Evolutionary conservation across 1,284 basidiomycete species (phyloP).

Genomic region (Cryptococcus maquisensis): DNA sequence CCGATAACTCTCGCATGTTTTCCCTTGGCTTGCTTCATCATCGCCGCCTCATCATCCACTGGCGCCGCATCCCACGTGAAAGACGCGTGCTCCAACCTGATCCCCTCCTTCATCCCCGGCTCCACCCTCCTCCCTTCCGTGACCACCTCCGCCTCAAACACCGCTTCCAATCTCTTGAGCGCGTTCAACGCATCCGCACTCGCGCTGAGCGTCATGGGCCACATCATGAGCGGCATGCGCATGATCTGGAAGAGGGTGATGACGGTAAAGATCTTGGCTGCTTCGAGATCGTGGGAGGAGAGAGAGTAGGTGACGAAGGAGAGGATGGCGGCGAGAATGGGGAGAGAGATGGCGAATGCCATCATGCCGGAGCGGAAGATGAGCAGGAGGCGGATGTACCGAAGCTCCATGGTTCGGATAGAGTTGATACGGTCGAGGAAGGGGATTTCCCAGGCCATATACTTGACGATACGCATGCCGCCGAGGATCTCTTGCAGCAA

Average conservation of each 20-base stretch:
- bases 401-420: constrained; percentile 70
- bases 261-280: constrained; percentile 66
- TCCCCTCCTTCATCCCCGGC: constrained; percentile 55
- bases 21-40: constrained; percentile 39
- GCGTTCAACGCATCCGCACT: constrained; percentile 76
- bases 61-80: constrained; percentile 79
- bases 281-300: constrained; percentile 62
- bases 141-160: constrained; percentile 73
- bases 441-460: constrained; percentile 57
- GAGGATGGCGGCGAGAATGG: constrained; percentile 75
- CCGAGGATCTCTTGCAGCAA: constrained; percentile 60
- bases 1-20: constrained; percentile 21
- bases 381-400: constrained; percentile 70
- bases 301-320: constrained; percentile 78
- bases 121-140: constrained; percentile 55
- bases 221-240: constrained; percentile 48
- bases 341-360: constrained; percentile 56
- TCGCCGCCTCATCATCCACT: constrained; percentile 52
- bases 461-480: constrained; percentile 86
- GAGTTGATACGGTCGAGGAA: constrained; percentile 64
- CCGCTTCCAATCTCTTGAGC: constrained; percentile 60
- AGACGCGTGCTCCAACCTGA: constrained; percentile 62
- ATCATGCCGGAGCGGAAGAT: constrained; percentile 51
- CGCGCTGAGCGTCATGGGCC: constrained; percentile 69
- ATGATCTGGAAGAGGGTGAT: constrained; percentile 68